Evolutionary conservation across 768 basidiomycete genomes (phyloP).

Genomic region (Butyriboletus loyo): DNA sequence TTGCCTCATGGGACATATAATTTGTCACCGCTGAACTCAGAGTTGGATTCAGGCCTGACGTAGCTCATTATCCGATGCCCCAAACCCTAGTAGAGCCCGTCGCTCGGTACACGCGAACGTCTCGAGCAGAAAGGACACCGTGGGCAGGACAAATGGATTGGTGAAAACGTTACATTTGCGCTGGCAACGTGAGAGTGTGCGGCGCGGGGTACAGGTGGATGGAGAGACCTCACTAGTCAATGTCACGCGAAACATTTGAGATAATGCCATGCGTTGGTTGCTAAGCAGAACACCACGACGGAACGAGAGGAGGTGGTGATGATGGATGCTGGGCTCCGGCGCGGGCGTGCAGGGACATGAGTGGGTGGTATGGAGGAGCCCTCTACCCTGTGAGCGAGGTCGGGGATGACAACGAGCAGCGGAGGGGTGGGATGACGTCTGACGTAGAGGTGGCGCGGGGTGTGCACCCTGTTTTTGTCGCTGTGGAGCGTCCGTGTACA

Average conservation of each 20-base stretch:
- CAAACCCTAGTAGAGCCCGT: not conserved
- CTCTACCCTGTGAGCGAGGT: not conserved
- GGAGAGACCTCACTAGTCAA: too few relatives aligned
- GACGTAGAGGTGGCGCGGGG: constrained; percentile 32
- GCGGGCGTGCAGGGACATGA: not conserved
- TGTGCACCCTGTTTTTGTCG: constrained; percentile 34
- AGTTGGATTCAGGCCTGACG: not conserved
- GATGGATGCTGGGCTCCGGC: not conserved
- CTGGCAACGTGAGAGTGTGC: not conserved
- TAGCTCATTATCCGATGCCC: not conserved
- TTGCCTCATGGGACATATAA: not conserved
- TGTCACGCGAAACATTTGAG: too few relatives aligned
- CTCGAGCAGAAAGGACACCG: too few relatives aligned
- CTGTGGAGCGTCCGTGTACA: constrained; percentile 34
- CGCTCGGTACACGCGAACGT: not conserved
- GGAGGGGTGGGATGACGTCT: constrained; percentile 27
- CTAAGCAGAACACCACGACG: too few relatives aligned
- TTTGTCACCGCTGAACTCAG: not conserved
- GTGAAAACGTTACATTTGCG: not conserved
- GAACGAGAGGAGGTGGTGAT: too few relatives aligned
- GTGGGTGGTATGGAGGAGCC: not conserved
- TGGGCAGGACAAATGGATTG: not conserved
- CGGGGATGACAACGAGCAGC: not conserved
- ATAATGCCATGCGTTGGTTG: too few relatives aligned
- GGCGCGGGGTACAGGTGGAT: too few relatives aligned